These are phyloP conservation scores for Solanum peruvianum DNA, from an alignment of 257 asterid genomes.

Conservation along the genomic window DNA sequence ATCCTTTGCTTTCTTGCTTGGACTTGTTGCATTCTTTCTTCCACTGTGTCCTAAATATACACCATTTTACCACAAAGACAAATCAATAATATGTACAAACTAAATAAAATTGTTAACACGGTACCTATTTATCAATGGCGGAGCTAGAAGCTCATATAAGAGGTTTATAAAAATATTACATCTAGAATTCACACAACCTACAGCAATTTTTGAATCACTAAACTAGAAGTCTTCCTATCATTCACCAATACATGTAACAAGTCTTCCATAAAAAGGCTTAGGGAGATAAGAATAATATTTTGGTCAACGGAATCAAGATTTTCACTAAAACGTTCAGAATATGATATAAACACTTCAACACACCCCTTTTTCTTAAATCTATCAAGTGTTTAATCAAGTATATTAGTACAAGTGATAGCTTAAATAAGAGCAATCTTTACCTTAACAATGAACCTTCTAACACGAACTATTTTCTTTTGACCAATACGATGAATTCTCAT, in stretches of 20 bases:
- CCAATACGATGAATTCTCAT: slow-evolving; percentile 89
- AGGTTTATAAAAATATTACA: neutral
- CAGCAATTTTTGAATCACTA: neutral
- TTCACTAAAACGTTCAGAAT: neutral
- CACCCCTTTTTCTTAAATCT: neutral
- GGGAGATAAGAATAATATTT: neutral
- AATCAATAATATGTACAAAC: neutral
- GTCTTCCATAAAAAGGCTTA: neutral
- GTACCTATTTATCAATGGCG: neutral
- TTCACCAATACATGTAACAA: neutral
- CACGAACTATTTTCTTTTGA: slow-evolving; percentile 66
- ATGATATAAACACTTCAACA: neutral
- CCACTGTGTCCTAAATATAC: slow-evolving; percentile 44
- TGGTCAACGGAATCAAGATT: neutral
- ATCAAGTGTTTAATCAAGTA: neutral
- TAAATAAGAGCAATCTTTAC: slow-evolving; percentile 8
- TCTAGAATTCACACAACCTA: neutral
- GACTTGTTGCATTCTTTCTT: slow-evolving; percentile 68
- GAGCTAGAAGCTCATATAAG: neutral
- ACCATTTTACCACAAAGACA: neutral
- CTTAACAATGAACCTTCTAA: slow-evolving; percentile 79
- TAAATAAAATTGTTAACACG: neutral
- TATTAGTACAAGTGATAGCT: neutral
- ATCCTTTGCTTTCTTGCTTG: slow-evolving; percentile 66
- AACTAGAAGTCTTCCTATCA: neutral